Evolutionary conservation across 1,284 basidiomycete species (phyloP), one percentile per base, ranked within the genome.

Genomic region (Trametes versicolor): DNA sequence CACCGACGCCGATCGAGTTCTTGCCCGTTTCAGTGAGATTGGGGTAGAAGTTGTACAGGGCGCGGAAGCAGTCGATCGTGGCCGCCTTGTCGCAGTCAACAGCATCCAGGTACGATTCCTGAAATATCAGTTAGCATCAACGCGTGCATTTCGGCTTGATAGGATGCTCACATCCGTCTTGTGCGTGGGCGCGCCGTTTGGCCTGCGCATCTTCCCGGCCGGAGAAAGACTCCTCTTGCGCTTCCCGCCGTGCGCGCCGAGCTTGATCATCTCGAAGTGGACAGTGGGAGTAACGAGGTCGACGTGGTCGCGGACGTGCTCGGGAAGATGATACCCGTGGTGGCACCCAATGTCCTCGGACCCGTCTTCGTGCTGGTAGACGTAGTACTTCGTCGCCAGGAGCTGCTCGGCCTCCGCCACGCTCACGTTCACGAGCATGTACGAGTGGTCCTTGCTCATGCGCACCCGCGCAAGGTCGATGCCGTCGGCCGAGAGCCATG

Each of bases 381-480:
- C 75, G 63, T 81, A 74, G 71, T 85, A 86, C 60, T 82, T 73
- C 0, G 83, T 78, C 50, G 75, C 74, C 43, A 86, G 72, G 6
- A 86, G 75, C 15, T 72, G 52, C 70, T 85, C 84, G 5, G 81
- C 81, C 65, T 84, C 81, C 39, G 73, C 75, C 4, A 83, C 76
- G 19, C 79, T 81, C 4, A 79, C 77, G 62, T 83, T 79, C 32
- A 83, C 73, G 58, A 80, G 74, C 19, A 86, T 63, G 81, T 84
- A 85, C 13, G 71, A 75, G 60, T 76, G 76, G 34, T 76, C 77
- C 36, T 67, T 69, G 50, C 79, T 76, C 8, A 82, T 51, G 32
- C 62, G 72, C 45, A 82, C 62, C 19, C 79, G 72, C 5, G 75
- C 68, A 6, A 58, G 45, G 7, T 69, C 63, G 43, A 84, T 71